These are phyloP conservation scores for Hirschfeldia incana DNA, from an alignment of 345 rosid species.

Conservation along the genomic window DNA sequence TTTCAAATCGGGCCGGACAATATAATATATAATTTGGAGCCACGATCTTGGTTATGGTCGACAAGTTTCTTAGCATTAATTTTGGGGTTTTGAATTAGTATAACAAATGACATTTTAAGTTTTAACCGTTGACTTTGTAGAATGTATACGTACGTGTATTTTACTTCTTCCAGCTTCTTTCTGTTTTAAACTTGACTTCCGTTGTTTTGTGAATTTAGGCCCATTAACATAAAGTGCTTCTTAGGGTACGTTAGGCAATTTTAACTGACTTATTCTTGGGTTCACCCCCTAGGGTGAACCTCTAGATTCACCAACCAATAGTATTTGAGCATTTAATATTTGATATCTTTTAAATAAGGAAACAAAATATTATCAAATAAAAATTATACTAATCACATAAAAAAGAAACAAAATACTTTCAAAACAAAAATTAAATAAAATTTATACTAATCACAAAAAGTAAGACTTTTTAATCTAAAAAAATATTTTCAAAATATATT, in stretches of 20 bases:
- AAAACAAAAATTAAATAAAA: too few relatives aligned
- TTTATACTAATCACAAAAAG: too few relatives aligned
- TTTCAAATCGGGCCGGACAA: constrained; percentile 4
- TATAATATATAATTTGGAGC: constrained; percentile 24
- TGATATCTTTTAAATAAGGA: too few relatives aligned
- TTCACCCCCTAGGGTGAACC: too few relatives aligned
- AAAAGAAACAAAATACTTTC: too few relatives aligned
- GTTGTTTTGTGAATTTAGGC: background rate
- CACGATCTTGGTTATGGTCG: constrained; percentile 36
- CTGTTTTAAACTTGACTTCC: background rate
- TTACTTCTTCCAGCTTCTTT: constrained; percentile 7
- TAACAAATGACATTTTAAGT: background rate
- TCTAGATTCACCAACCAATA: too few relatives aligned
- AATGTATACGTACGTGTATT: background rate
- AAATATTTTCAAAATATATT: too few relatives aligned
- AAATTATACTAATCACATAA: too few relatives aligned
- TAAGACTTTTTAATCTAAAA: too few relatives aligned
- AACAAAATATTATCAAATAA: too few relatives aligned
- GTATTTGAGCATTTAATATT: too few relatives aligned
- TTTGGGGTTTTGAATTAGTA: constrained; percentile 22
- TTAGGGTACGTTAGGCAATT: background rate
- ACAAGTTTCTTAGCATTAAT: constrained; percentile 14
- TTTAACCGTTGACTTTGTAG: constrained; percentile 21
- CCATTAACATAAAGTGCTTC: background rate
- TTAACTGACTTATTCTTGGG: too few relatives aligned